A percentile compares a stretch with the other conserved stretches of the same genome.
These are phyloP conservation scores for Lachnellula subtilissima DNA, from an alignment of 2,329 filamentous ascomycete genomes.

Conservation along the genomic window DNA sequence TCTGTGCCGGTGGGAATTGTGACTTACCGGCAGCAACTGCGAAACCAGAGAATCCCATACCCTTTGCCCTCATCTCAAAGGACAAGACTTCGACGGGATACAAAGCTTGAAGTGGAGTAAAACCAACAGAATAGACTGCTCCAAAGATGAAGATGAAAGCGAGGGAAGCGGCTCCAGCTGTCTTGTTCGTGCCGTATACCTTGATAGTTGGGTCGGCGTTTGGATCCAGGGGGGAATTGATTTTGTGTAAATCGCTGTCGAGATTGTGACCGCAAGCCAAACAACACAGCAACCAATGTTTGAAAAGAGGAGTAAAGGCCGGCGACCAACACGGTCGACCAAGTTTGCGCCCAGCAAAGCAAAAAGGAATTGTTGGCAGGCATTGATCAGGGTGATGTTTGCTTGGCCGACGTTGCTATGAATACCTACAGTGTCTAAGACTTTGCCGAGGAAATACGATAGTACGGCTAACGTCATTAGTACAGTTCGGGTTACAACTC, in stretches of 20 bases:
- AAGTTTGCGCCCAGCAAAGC: conserved; percentile 51
- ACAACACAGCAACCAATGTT: conserved; percentile 44
- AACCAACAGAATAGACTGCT: conserved; percentile 45
- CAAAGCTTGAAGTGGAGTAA: conserved; percentile 41
- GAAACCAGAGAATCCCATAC: conserved; percentile 45
- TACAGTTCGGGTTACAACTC: neutral
- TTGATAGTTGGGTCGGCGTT: conserved; percentile 3
- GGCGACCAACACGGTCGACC: conserved; percentile 53
- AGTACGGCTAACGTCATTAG: conserved; percentile 25
- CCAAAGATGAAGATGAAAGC: conserved; percentile 53
- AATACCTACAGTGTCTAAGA: conserved; percentile 48
- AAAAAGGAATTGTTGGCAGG: conserved; percentile 50
- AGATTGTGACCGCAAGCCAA: conserved; percentile 48
- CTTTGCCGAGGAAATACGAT: conserved; percentile 52
- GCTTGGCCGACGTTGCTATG: conserved; percentile 43
- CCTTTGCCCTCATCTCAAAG: conserved; percentile 52
- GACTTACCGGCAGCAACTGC: conserved; percentile 33
- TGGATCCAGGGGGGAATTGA: conserved; percentile 18
- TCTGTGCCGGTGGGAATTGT: neutral
- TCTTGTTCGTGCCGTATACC: conserved; percentile 23
- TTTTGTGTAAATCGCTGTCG: conserved; percentile 23
- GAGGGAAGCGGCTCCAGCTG: conserved; percentile 38
- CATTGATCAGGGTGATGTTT: conserved; percentile 51
- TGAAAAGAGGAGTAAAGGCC: conserved; percentile 49
- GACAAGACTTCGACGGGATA: conserved; percentile 51